Evolutionary conservation across 352 stramenopile species (phyloP).

Genomic region (Pythium myriotylum): DNA sequence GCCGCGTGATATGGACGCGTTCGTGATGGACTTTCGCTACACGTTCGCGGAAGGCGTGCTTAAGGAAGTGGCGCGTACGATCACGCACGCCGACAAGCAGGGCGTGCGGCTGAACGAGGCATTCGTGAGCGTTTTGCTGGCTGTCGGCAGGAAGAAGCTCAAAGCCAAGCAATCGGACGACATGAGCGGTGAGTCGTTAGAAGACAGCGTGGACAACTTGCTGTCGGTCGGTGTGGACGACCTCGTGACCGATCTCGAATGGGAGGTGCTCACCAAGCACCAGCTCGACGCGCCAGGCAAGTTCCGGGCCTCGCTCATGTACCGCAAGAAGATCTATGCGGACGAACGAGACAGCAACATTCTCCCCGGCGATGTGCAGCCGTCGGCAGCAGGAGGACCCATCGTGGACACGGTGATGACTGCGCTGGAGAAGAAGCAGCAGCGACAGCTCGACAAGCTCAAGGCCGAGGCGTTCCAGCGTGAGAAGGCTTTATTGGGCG

Average conservation of each 20-base stretch:
- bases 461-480: slow-evolving; percentile 46
- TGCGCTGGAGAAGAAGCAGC: slow-evolving; percentile 56
- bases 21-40: slow-evolving; percentile 92
- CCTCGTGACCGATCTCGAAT: slow-evolving; percentile 75
- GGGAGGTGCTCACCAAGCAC: slow-evolving; percentile 65
- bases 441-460: slow-evolving; percentile 40
- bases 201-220: slow-evolving; percentile 63
- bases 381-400: not conserved
- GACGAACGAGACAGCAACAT: slow-evolving; percentile 43
- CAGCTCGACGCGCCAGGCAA: slow-evolving; percentile 44
- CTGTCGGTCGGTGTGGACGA: slow-evolving; percentile 37
- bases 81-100: slow-evolving; percentile 8
- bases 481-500: slow-evolving; percentile 58
- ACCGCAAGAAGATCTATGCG: slow-evolving; percentile 49
- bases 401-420: slow-evolving; percentile 47
- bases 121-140: slow-evolving; percentile 58
- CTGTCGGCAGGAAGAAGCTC: slow-evolving; percentile 61
- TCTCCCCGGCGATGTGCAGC: slow-evolving; percentile 16
- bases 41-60: slow-evolving; percentile 81
- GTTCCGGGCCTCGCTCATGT: slow-evolving; percentile 55
- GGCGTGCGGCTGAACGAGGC: slow-evolving; percentile 47
- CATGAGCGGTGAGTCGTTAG: slow-evolving; percentile 36
- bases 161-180: slow-evolving; percentile 36
- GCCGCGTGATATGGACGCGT: slow-evolving; percentile 79
- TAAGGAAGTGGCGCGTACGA: slow-evolving; percentile 59